Conservation (phyloP, 495 filamentous ascomycete species). For the Xylaria longipes region DNA sequence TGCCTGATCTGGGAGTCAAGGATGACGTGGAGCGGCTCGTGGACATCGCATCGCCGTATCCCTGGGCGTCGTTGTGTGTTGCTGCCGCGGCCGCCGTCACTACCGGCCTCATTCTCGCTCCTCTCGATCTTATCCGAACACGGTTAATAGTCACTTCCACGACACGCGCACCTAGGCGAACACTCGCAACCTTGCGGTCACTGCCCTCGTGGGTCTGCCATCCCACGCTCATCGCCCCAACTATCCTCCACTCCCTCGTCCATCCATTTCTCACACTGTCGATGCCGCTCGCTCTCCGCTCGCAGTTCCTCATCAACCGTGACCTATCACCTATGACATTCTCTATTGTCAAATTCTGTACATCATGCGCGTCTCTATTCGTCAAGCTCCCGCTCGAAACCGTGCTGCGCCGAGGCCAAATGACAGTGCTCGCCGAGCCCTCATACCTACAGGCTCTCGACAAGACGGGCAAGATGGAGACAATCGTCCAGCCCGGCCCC, state of each 20-base stretch:
- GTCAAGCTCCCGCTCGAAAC: slow-evolving; percentile 90
- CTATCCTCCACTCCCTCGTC: slow-evolving; percentile 83
- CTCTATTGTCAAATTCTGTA: slow-evolving; percentile 76
- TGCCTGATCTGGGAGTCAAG: slow-evolving; percentile 76
- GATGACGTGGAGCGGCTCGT: slow-evolving; percentile 57
- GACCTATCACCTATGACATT: slow-evolving; percentile 80
- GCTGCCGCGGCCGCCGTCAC: slow-evolving; percentile 83
- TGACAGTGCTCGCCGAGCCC: slow-evolving; percentile 61
- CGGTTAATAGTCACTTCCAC: slow-evolving; percentile 85
- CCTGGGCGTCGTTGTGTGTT: slow-evolving; percentile 74
- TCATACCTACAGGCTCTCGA: slow-evolving; percentile 53
- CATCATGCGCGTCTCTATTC: slow-evolving; percentile 78
- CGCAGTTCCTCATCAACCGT: slow-evolving; percentile 79
- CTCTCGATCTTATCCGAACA: slow-evolving; percentile 89
- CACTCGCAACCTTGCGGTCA: slow-evolving; percentile 73
- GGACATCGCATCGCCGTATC: slow-evolving; percentile 73
- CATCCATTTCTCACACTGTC: slow-evolving; percentile 80
- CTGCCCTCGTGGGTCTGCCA: slow-evolving; percentile 81
- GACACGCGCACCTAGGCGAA: slow-evolving; percentile 71
- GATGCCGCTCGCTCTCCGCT: slow-evolving; percentile 80
- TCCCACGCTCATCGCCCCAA: slow-evolving; percentile 72
- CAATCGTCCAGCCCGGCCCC: slow-evolving; percentile 73
- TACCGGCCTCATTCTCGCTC: slow-evolving; percentile 79
- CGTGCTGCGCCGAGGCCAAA: slow-evolving; percentile 85
- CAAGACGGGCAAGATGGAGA: slow-evolving; percentile 59